Base-by-base conservation (phyloP, 1,284 basidiomycete species). In the Anthracocystis walkeri region DNA sequence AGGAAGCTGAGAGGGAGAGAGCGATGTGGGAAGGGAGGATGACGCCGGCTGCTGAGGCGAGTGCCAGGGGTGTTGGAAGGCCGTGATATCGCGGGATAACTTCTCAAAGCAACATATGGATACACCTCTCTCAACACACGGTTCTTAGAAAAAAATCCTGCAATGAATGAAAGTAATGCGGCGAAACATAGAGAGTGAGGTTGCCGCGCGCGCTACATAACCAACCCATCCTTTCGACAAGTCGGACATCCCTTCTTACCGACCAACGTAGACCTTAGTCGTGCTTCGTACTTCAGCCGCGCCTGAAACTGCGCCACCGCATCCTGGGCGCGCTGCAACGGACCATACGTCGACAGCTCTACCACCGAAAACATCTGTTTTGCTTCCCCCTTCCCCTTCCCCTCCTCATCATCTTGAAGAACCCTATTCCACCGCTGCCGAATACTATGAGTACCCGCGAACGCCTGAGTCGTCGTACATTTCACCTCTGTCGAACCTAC, bases 1-100 rank as follows among this genome's bases (percentile, higher is more conserved):
- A 56, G 5, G 57, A 69, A n/a, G 72, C 71, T 4, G 73, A 75
- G 18, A 68, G 71, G 5, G 80, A 82, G 35, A 50, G 62, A n/a
- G 66, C 77, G 0, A 77, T 73, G 67, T 82, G 80, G 80, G 20
- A 55, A 10, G 75, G 72, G 5, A 27, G 38, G 3, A 53, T 64
- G n/a, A 75, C 67, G 1, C 73, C 72, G 5, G 58, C 58, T 21
- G 71, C 58, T n/a, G 20, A 41, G 31, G 65, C 65, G 14, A 59
- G 46, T 51, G 56, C 56, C 0, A 35, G 64, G 27, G 64, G 57
- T 25, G 50, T 27, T 10, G 21, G 18, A 0, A 7, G 56, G 31
- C 55, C 61, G 2, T 71, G 38, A 44, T 40, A 7, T 11, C 16
- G 18, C 16, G 23, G 27, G 18, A 25, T 14, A 2, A 38, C 23